These are phyloP conservation scores for Trichoderma sp. DNA, from an alignment of 2,329 filamentous ascomycete genomes.

Conservation along the genomic window DNA sequence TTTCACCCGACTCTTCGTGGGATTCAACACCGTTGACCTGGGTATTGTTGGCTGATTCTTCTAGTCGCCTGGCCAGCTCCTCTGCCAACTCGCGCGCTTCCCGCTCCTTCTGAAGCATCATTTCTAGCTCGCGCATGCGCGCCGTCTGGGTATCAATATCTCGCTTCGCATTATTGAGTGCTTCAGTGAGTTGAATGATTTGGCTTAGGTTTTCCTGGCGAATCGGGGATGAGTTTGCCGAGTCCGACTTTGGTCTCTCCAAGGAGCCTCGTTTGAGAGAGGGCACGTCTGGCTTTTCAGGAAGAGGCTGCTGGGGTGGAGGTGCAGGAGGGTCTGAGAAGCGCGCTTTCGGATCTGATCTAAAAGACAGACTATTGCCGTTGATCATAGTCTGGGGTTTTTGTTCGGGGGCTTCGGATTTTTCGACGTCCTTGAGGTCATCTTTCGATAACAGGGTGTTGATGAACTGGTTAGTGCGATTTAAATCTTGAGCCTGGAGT, in stretches of 20 bases:
- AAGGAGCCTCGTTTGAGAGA: constrained; percentile 74
- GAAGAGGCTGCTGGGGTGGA: constrained; percentile 87
- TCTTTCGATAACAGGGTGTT: constrained; percentile 74
- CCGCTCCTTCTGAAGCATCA: constrained; percentile 71
- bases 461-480: constrained; percentile 78
- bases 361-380: constrained; percentile 53
- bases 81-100: constrained; percentile 81
- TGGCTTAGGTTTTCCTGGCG: constrained; percentile 65
- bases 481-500: constrained; percentile 82
- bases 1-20: constrained; percentile 27
- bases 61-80: constrained; percentile 70
- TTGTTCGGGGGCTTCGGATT: constrained; percentile 47
- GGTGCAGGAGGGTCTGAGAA: constrained; percentile 94
- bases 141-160: constrained; percentile 82
- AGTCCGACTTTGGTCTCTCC: constrained; percentile 64
- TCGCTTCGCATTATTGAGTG: constrained; percentile 76
- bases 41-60: constrained; percentile 47
- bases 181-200: constrained; percentile 80
- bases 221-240: constrained; percentile 55
- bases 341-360: constrained; percentile 73
- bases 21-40: constrained; percentile 34
- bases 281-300: constrained; percentile 83
- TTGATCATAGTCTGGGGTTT: constrained; percentile 51
- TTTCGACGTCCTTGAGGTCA: constrained; percentile 57
- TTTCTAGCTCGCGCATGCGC: constrained; percentile 77